Conservation (phyloP, 495 filamentous ascomycete genomes). For the Acidiella bohemica region DNA sequence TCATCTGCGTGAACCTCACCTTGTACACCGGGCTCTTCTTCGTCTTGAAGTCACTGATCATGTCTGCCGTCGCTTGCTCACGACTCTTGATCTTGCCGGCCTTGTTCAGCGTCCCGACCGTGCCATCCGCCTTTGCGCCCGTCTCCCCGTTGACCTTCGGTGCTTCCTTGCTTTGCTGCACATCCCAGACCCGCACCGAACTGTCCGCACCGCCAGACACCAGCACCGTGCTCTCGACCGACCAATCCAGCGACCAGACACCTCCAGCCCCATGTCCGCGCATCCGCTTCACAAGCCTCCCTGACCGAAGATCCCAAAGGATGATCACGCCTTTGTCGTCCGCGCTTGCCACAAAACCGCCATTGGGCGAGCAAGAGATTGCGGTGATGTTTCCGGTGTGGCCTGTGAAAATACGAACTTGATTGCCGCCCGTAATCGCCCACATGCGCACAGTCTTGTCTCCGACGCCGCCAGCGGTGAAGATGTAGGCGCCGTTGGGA, state of each 20-base stretch:
- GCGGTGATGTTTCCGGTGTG: conserved; percentile 74
- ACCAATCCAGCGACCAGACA: conserved; percentile 85
- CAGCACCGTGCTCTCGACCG: conserved; percentile 74
- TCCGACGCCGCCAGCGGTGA: conserved; percentile 57
- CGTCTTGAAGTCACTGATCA: conserved; percentile 83
- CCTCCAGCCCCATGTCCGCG: conserved; percentile 87
- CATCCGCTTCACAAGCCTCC: conserved; percentile 75
- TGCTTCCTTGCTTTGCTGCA: conserved; percentile 21
- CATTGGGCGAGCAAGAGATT: conserved; percentile 70
- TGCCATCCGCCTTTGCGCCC: conserved; percentile 31
- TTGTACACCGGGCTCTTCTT: conserved; percentile 94
- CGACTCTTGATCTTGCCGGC: conserved; percentile 66
- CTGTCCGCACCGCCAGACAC: conserved; percentile 84
- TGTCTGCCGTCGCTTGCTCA: conserved; percentile 60
- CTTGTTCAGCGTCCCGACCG: neutral
- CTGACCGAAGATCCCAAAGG: conserved; percentile 81
- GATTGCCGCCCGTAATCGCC: conserved; percentile 71
- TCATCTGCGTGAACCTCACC: conserved; percentile 86
- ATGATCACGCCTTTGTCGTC: conserved; percentile 75
- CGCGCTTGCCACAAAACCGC: conserved; percentile 75
- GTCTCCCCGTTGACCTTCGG: conserved; percentile 44
- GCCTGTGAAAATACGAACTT: conserved; percentile 82
- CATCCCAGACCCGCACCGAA: conserved; percentile 86
- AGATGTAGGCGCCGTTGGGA: conserved; percentile 81
- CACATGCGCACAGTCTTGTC: conserved; percentile 96